Base-by-base conservation (phyloP, 192 early-diverging fungal species). In the Coemansia sp. region DNA sequence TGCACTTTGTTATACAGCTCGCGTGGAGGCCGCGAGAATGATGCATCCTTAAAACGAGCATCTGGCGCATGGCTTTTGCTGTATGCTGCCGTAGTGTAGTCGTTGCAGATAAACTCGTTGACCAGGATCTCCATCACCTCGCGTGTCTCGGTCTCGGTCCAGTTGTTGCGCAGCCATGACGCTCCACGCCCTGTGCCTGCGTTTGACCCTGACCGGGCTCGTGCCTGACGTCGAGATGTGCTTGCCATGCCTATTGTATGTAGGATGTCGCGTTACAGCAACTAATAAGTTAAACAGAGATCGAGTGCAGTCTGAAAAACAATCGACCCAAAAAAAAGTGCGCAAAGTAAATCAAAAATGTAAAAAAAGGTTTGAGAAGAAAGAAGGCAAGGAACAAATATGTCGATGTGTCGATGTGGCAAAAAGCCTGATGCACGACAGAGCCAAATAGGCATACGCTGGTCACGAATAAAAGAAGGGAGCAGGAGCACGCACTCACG, bases 1-100 rank as follows among this genome's bases (percentile, higher is more conserved):
- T 78, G 75, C 17, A 78, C 75, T 49, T 78, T 78, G 65, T 78
- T 78, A 69, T 78, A 78, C 46, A 78, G 68, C 62, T 78, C 75
- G 47, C 69, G 65, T 31, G 65, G 48, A n/a, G 69, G 65, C 38
- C 69, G 55, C 10, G 26, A 52, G 38, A 78, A 78, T 15, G 69
- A 61, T 12, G 71, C 44, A 2, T 34, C 21, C 6, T 62, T 38
- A 44, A 78, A 78, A 10, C 75, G 69, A 3, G 65, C 59, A 31
- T 78, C 75, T 0, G 69, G 65, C 20, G 65, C 66, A 34, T 67
- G 68, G 57, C 61, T 72, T 21, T 78, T 78, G 62, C 75, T 78
- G 59, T 78, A 78, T 0, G 75, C 75, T 0, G 51, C 62, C 0
- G 75, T 78, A 2, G 60, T 57, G 50, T 59, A 72, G 50, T 67